Base-by-base conservation (phyloP, 108 stramenopile species). In the Pseudonitzschia multistriata region DNA sequence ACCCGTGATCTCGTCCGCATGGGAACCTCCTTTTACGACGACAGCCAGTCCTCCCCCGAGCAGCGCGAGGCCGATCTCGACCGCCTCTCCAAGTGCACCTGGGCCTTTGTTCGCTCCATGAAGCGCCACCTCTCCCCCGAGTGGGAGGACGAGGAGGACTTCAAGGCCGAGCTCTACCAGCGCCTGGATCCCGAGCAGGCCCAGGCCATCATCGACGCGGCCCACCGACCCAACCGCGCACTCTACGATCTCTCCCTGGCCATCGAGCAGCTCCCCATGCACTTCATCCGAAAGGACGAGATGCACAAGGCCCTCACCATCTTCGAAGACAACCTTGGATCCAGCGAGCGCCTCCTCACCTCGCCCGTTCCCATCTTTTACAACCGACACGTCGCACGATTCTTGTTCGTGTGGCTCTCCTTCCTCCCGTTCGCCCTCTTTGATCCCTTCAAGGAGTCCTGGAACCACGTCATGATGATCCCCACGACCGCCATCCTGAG, bases 241-340 rank as follows among this genome's bases (percentile, higher is more conserved):
- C 74, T 90, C 11, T 77, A 76, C 40, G 89, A 90, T 72, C 66
- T 90, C 11, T 79, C 79, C 47, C 62, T 77, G 29, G 89, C 89
- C 76, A 86, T 90, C 72, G 86, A 90, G 42, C 67, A 81, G 27
- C 71, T 90, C 36, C 89, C 89, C 48, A 90, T 90, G 86, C 85
- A 90, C 70, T 87, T 84, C 49, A 78, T 86, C 70, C 77, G 86
- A 67, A 87, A 86, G 74, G 80, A 86, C 66, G 81, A 87, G 61
- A 80, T 90, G 50, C 83, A 90, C 66, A 77, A 73, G 36, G 82
- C 83, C 33, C 68, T 86, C 11, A 86, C 85, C 39, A 88, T 90
- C 49, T 86, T 90, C 62, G 85, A 86, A 64, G 89, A 90, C 53
- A 86, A 85, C 63, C 68, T 90, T 48, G 89, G 86, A 68, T 67